phyloP scores from a whole-genome alignment of 768 basidiomycete species.

The Coprinopsis cinerea region DNA sequence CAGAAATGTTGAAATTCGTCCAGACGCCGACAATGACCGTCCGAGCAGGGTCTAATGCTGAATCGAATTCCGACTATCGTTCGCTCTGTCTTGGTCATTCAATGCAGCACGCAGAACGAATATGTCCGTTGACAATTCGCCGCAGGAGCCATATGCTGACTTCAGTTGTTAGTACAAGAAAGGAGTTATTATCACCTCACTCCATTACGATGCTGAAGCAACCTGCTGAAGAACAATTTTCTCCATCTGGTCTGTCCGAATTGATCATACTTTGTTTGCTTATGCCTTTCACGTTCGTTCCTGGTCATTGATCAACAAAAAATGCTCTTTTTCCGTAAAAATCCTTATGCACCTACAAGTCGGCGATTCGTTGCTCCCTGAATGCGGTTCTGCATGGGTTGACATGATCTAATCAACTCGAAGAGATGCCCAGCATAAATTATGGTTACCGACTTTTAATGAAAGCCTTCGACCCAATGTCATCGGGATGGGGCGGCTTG shows the following conservation, averaged over 20 bases:
- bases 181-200: conserved; percentile 9
- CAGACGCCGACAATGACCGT: background rate
- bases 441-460: background rate
- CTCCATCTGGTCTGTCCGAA: background rate
- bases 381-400: background rate
- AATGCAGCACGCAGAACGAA: too few species aligned
- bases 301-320: conserved; percentile 2
- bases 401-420: background rate
- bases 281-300: conserved; percentile 5
- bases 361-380: background rate
- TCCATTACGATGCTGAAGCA: background rate
- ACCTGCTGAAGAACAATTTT: background rate
- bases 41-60: too few species aligned
- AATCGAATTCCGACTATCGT: too few species aligned
- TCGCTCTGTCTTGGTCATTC: too few species aligned
- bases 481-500: background rate
- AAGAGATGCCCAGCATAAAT: background rate
- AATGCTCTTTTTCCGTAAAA: background rate
- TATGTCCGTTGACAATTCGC: too few species aligned
- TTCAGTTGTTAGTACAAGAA: conserved; percentile 3
- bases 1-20: background rate
- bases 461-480: background rate
- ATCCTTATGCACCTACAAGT: background rate
- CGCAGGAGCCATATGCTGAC: background rate
- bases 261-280: background rate